Conservation (phyloP, 805 yeast genomes). For the Scheffersomyces stipitis region DNA sequence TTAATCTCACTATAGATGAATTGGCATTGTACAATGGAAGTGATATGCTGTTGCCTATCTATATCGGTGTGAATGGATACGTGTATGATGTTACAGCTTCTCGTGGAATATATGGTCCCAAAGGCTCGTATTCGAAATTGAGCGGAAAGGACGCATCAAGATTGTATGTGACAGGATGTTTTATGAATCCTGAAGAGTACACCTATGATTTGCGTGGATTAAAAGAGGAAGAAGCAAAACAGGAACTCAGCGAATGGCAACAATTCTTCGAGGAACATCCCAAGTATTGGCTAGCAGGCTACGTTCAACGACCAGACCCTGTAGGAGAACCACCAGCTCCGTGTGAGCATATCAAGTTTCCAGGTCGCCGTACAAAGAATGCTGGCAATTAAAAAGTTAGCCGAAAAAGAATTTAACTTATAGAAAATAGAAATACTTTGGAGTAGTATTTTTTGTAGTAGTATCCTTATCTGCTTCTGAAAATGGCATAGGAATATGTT, state of each 20-base stretch:
- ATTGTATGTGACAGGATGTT: constrained; percentile 71
- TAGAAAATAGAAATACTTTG: no score
- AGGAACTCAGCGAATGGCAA: constrained; percentile 53
- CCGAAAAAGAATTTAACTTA: no score
- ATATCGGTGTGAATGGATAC: constrained; percentile 57
- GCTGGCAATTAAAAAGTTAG: no score
- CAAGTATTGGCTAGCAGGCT: constrained; percentile 65
- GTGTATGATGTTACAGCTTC: constrained; percentile 64
- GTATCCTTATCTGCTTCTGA: no score
- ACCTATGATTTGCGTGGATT: constrained; percentile 69
- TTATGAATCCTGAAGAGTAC: constrained; percentile 50
- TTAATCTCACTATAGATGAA: constrained; percentile 43
- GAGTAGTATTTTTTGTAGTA: no score
- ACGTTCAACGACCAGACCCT: constrained; percentile 45
- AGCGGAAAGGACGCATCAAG: constrained; percentile 70
- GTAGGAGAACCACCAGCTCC: constrained; percentile 52
- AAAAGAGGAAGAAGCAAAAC: constrained; percentile 37
- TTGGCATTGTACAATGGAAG: constrained; percentile 53
- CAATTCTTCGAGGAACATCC: constrained; percentile 43
- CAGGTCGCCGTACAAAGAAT: no score
- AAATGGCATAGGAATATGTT: no score
- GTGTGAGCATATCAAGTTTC: constrained; percentile 31
- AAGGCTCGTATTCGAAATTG: constrained; percentile 54
- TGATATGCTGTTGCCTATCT: constrained; percentile 49
- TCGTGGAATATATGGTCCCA: constrained; percentile 55